Evolutionary conservation across 208 protist genomes (phyloP).

Genomic region (Leishmania guyanensis): DNA sequence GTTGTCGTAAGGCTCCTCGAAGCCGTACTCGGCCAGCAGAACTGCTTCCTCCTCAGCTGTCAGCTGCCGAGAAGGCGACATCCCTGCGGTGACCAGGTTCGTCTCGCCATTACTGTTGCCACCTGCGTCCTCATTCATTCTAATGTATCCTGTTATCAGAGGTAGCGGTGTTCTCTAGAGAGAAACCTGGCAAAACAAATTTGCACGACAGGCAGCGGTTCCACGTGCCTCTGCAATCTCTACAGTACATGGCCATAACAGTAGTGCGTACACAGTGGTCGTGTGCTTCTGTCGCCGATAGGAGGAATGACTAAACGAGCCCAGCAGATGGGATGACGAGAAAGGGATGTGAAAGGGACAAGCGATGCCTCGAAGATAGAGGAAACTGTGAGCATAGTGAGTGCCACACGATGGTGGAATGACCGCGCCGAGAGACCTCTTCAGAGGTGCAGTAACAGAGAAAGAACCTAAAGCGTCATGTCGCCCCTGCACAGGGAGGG

Average conservation of each 20-base stretch:
- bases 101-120: neutral
- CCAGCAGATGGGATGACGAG: neutral
- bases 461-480: neutral
- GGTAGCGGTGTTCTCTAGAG: neutral
- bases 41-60: constrained; percentile 61
- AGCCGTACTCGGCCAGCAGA: constrained; percentile 80
- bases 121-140: constrained; percentile 28
- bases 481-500: neutral
- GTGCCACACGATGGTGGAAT: neutral
- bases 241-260: neutral
- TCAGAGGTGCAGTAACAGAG: too few species aligned
- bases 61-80: constrained; percentile 13
- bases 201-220: neutral
- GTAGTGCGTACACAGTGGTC: neutral
- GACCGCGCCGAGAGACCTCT: neutral
- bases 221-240: neutral
- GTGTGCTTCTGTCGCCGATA: neutral
- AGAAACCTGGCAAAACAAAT: neutral
- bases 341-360: neutral
- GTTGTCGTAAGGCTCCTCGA: constrained; percentile 49
- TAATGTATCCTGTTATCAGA: too few species aligned
- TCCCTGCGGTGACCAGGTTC: neutral
- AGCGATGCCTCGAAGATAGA: neutral
- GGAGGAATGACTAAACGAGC: neutral
- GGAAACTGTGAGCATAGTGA: neutral